Base-by-base conservation (phyloP, 2,329 filamentous ascomycete species). In the Grosmannia serpens region DNA sequence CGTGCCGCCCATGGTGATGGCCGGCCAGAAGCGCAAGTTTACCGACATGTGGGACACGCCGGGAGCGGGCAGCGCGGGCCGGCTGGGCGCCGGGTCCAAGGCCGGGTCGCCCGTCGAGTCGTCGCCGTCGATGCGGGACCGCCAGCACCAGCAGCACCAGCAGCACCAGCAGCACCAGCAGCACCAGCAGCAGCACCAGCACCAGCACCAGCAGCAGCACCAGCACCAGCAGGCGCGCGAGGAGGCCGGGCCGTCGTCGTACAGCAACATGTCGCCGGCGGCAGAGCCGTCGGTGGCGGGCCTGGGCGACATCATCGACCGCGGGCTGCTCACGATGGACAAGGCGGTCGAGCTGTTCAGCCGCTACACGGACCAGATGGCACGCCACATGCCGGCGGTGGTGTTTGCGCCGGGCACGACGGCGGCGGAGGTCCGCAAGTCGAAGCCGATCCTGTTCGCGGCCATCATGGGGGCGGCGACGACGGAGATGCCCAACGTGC, bases 401-500 rank as follows among this genome's bases (percentile, higher is more conserved):
- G 74, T 86, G 29, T 83, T 88, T 59, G 75, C 81, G 1, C 67
- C 75, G 1, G 74, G 73, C 49, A 79, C 75, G 51, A 80, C 80
- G 3, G 78, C 76, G 6, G 73, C 75, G 13, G 78, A 84, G 59
- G 69, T 87, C 56, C 78, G 84, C 53, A 73, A 74, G 62, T 71
- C 75, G 2, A 85, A 81, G 66, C 87, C 87, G 1, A 76, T 81
- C 2, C 74, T 91, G 10, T 90, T 90, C 65, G 75, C 88, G n/a
- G 77, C 87, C 33, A 75, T 90, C 65, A 81, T 91, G 70, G 81
- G 85, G 0, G 83, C 82, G 10, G 80, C 85, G 6, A 79, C 84
- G 5, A 81, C 81, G 11, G 80, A 85, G 62, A 74, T 75, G 24
- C 76, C 78, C 26, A 68, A 68, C 27, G 73, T 79, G 59, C 88